Percentiles rank a stretch among this genome's conserved stretches.
These are phyloP conservation scores for Chalciporus sp. DNA, from an alignment of 1,284 basidiomycete genomes.

Conservation along the genomic window DNA sequence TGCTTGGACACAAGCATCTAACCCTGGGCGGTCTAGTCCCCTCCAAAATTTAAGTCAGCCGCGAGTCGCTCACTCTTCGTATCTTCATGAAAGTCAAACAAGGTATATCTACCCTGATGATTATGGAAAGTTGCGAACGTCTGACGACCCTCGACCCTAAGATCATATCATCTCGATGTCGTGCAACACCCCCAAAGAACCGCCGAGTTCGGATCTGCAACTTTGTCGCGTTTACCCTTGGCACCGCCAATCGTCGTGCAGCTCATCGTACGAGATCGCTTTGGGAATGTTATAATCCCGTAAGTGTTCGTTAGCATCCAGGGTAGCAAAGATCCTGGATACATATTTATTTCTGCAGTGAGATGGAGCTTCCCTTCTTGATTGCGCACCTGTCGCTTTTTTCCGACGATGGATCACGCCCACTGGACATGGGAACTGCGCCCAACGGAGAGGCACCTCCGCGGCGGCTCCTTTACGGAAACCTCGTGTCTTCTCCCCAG, in stretches of 20 bases:
- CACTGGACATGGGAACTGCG: conserved; percentile 57
- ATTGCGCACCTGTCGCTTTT: conserved; percentile 77
- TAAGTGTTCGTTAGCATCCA: conserved; percentile 45
- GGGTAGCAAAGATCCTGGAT: conserved; percentile 27
- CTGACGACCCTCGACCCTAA: conserved; percentile 36
- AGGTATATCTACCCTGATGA: conserved; percentile 41
- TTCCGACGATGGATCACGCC: conserved; percentile 58
- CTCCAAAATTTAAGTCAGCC: conserved; percentile 43
- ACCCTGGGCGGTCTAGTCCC: conserved; percentile 33
- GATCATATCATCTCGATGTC: conserved; percentile 74
- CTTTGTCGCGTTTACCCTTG: conserved; percentile 78
- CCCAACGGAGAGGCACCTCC: conserved; percentile 48
- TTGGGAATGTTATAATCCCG: conserved; percentile 68
- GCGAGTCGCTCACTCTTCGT: conserved; percentile 56
- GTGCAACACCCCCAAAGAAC: conserved; percentile 79
- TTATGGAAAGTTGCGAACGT: conserved; percentile 8
- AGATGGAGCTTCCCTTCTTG: conserved; percentile 81
- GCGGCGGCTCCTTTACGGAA: conserved; percentile 77
- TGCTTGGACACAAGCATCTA: conserved; percentile 30
- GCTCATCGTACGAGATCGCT: conserved; percentile 71
- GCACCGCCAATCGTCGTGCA: conserved; percentile 81
- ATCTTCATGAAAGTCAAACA: conserved; percentile 51
- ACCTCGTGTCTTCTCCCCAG: conserved; percentile 79
- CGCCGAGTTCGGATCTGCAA: conserved; percentile 76
- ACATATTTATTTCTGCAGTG: conserved; percentile 45